A percentile compares a stretch with the other conserved stretches of the same genome.
Evolutionary conservation across 257 asterid genomes (phyloP).

Genomic region (Mentha longifolia): DNA sequence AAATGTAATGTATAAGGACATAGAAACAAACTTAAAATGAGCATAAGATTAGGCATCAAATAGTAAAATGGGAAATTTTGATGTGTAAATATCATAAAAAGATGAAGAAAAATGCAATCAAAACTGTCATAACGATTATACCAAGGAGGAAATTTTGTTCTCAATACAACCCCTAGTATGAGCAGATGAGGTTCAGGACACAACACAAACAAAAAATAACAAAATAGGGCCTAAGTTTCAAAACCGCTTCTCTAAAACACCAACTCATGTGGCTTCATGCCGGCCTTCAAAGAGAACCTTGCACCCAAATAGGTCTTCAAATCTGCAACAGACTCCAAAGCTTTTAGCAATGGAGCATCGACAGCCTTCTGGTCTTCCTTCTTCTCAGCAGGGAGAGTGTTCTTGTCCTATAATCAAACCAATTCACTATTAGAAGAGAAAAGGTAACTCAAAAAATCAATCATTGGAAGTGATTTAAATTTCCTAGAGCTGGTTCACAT

Average conservation of each 20-base stretch:
- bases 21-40: too few species aligned
- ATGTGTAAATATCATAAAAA: slow-evolving; percentile 8
- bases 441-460: not conserved
- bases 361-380: slow-evolving; percentile 66
- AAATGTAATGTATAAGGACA: too few species aligned
- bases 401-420: slow-evolving; percentile 42
- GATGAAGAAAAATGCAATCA: not conserved
- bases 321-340: slow-evolving; percentile 58
- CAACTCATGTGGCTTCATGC: slow-evolving; percentile 76
- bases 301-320: slow-evolving; percentile 68
- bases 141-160: slow-evolving; percentile 24
- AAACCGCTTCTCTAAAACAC: slow-evolving; percentile 43
- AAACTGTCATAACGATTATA: slow-evolving; percentile 20
- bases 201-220: slow-evolving; percentile 23
- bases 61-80: not conserved
- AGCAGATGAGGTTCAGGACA: slow-evolving; percentile 6
- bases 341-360: slow-evolving; percentile 56
- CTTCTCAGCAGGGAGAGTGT: slow-evolving; percentile 51
- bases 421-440: not conserved
- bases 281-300: slow-evolving; percentile 69
- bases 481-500: too few species aligned
- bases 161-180: slow-evolving; percentile 29
- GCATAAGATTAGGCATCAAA: too few species aligned
- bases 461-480: too few species aligned
- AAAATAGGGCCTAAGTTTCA: slow-evolving; percentile 21